Evolutionary conservation across 768 basidiomycete genomes (phyloP), one percentile per base, ranked within the genome.

Genomic region (Mrakia gelida): DNA sequence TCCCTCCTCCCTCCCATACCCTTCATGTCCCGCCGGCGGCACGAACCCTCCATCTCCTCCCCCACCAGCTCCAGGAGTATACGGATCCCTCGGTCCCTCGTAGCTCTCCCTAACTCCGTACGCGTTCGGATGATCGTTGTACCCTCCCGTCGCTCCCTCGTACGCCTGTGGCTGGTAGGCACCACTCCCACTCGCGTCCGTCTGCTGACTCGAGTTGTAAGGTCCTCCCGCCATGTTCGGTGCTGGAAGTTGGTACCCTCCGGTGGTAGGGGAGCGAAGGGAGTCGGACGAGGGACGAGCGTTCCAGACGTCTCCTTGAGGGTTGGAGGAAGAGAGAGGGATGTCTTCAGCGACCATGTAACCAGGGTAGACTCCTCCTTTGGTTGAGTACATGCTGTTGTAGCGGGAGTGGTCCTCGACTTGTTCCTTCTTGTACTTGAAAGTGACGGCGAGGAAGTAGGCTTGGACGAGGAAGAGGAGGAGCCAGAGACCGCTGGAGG

Each of bases 391-490:
- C 77, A 78, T 78, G 63, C 52, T 73, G 56, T 73, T 73, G 73
- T 73, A 78, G 26, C 77, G 77, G 9, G n/a, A 52, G 63, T 78
- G 77, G 41, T 78, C 77, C 8, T 61, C 63, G 30, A 62, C 74
- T 59, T 78, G 77, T 65, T 78, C 77, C 21, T 62, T 43, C 26
- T n/a, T 28, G 73, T 78, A 78, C 38, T 73, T 63, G 30, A 54
- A 62, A 15, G 56, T 54, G 54, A 78, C 77, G 49, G 72, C 72
- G 71, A 81, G 71, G 76, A 82, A 81, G 81, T 90, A 81, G 84
- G 91, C 91, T 84, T 96, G 94, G 52, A 92, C 86, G 79, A 91
- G 86, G n/a, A 88, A 89, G 38, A 97, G 86, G 23, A 97, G 82
- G 15, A 92, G 84, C 92, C 95, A 98, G 9, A 97, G 86, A 11